phyloP scores from a whole-genome alignment of 208 protist species.

The Leishmania turanica region DNA sequence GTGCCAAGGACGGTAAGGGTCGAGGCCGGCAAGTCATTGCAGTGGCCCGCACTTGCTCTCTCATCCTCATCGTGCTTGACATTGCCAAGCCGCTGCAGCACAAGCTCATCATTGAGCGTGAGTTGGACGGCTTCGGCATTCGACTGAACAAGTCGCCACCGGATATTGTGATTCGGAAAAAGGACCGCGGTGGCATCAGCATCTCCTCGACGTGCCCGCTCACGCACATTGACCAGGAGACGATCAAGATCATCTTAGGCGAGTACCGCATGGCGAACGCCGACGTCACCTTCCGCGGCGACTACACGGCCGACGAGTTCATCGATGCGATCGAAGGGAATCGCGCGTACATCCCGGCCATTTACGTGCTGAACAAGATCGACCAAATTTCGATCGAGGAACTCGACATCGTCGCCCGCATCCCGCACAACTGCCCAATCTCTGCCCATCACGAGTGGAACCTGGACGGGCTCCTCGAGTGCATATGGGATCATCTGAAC shows the following conservation, averaged over 20 bases:
- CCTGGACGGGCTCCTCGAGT: constrained; percentile 97
- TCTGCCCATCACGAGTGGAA: constrained; percentile 98
- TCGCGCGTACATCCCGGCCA: constrained; percentile 95
- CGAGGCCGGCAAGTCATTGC: constrained; percentile 98
- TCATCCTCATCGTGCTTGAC: constrained; percentile 99
- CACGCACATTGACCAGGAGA: constrained; percentile 92
- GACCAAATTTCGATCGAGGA: constrained; percentile 98
- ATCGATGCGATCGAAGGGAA: constrained; percentile 98
- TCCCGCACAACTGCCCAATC: constrained; percentile 98
- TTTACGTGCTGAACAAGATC: constrained; percentile 99
- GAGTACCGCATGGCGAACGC: constrained; percentile 97
- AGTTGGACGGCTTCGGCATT: constrained; percentile 99
- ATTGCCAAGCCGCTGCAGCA: constrained; percentile 97
- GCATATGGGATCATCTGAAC: constrained; percentile 98
- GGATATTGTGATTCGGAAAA: constrained; percentile 96
- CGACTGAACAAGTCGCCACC: constrained; percentile 97
- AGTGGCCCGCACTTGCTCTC: constrained; percentile 95
- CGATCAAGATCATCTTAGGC: constrained; percentile 91
- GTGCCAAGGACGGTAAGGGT: constrained; percentile 99
- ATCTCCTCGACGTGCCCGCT: constrained; percentile 88
- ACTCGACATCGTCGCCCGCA: constrained; percentile 95
- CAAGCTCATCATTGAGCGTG: constrained; percentile 96
- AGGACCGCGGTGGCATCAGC: constrained; percentile 92
- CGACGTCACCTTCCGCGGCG: constrained; percentile 94
- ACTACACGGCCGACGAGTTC: constrained; percentile 97